Percentiles rank a stretch among this genome's conserved stretches.
phyloP scores from a whole-genome alignment of 2,329 filamentous ascomycete species.

The Bipolaris cookei region DNA sequence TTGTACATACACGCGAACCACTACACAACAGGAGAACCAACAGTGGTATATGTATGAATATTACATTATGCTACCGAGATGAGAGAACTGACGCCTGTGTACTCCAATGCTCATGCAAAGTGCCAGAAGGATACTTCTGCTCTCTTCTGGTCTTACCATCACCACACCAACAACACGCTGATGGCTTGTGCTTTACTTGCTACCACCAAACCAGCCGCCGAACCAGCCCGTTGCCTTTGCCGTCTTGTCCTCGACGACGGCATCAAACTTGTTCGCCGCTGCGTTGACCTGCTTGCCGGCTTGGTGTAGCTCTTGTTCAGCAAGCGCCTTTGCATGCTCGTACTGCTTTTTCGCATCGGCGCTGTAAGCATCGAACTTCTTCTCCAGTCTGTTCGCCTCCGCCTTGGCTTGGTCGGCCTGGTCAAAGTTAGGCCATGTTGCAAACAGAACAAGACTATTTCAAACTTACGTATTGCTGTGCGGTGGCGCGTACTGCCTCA shows the following conservation, averaged over 20 bases:
- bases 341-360: conserved; percentile 66
- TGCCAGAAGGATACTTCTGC: conserved; percentile 6
- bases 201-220: conserved; percentile 85
- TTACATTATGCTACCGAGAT: conserved; percentile 15
- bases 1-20: neutral
- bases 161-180: conserved; percentile 3
- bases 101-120: conserved; percentile 39
- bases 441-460: neutral
- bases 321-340: conserved; percentile 66
- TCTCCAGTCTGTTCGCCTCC: conserved; percentile 68
- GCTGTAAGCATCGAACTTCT: conserved; percentile 61
- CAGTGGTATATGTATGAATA: neutral
- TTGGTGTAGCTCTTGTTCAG: conserved; percentile 48
- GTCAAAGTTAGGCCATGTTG: conserved; percentile 21
- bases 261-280: conserved; percentile 78
- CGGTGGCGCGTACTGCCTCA: conserved; percentile 56
- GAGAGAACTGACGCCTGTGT: conserved; percentile 22
- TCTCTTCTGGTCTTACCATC: conserved; percentile 1
- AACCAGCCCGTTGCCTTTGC: conserved; percentile 83
- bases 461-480: conserved; percentile 39
- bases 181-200: conserved; percentile 42
- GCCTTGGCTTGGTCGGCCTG: conserved; percentile 50
- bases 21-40: neutral
- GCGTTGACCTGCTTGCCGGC: conserved; percentile 59
- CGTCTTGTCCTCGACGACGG: conserved; percentile 78